Conservation (phyloP, 306 rosid species). For the Vigna nakashimae region DNA sequence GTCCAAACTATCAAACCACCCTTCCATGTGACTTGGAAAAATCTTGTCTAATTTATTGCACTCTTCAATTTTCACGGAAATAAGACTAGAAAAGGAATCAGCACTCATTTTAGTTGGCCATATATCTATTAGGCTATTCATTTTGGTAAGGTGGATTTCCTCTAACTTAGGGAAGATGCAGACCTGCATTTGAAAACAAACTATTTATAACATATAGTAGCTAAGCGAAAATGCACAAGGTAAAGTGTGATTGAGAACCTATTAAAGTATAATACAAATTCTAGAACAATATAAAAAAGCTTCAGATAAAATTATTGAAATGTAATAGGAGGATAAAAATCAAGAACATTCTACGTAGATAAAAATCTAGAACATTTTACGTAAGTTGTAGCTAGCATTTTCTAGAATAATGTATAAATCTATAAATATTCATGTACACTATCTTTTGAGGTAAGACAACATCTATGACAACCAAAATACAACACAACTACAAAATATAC, state of each 20-base stretch:
- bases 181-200: not conserved
- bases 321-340: too few relatives aligned
- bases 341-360: too few relatives aligned
- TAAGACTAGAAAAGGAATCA: conserved; percentile 14
- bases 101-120: not conserved
- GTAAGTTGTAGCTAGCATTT: too few relatives aligned
- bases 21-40: conserved; percentile 30
- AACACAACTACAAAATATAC: too few relatives aligned
- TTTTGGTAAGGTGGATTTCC: not conserved
- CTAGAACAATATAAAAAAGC: too few relatives aligned
- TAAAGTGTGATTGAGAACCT: not conserved
- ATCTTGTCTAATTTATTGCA: not conserved
- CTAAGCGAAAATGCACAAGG: not conserved
- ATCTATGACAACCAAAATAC: too few relatives aligned
- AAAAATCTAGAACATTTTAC: too few relatives aligned
- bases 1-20: not conserved
- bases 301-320: too few relatives aligned
- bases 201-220: not conserved
- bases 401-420: too few relatives aligned
- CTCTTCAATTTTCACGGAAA: not conserved
- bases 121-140: conserved; percentile 9
- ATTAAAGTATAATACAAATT: too few relatives aligned
- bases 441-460: too few relatives aligned
- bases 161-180: conserved; percentile 33
- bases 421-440: too few relatives aligned